Base-by-base conservation (phyloP, 169 alveolate genomes). In the Plasmodium berghei region DNA sequence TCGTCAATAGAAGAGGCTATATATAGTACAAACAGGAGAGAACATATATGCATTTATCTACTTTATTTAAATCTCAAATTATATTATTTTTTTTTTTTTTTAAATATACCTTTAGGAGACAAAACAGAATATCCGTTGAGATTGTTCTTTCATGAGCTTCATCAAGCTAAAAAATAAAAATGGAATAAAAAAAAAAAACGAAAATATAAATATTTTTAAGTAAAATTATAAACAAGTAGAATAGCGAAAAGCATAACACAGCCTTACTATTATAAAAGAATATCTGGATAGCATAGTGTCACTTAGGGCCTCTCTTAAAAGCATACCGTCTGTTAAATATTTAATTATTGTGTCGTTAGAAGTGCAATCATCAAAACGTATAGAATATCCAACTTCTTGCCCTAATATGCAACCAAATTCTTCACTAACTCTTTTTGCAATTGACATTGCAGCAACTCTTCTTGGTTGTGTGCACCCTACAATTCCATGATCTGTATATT, bases 61-160 rank as follows among this genome's bases (percentile, higher is more conserved):
- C 1, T 48, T 48, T 48, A 10, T 48, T 48, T 46, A 8, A 22
- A 22, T 22, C 0, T 22, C 0, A 22, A 22, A 22, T 22, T 22
- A 22, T 22, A 22, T 10, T 16, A 49, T n/a, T 1, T 49, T n/a
- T 49, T n/a, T 9, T 1, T 12, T 9, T 28, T 8, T 14, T 14
- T 10, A 67, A n/a, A n/a, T 93, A 22, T 88, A 95, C 98, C 97
- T 98, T 98, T 40, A 98, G 92, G 42, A 98, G 92, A n/a, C 99
- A 99, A 93, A 98, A 98, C 63, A 98, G 94, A 2, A 98, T 99
- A 92, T 98, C 99, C 10, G 99, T 99, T 66, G 99, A 95, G 49
- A 99, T 97, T 24, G 99, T 98, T 74, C 99, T 94, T 92, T 99
- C 99, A 92, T 99, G 99, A 1, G 99, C 99, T 83, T 99, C 99